Percentiles rank a stretch among this genome's conserved stretches.
Evolutionary conservation across 805 yeast species (phyloP).

Genomic region (Yarrowia phangngaensis): DNA sequence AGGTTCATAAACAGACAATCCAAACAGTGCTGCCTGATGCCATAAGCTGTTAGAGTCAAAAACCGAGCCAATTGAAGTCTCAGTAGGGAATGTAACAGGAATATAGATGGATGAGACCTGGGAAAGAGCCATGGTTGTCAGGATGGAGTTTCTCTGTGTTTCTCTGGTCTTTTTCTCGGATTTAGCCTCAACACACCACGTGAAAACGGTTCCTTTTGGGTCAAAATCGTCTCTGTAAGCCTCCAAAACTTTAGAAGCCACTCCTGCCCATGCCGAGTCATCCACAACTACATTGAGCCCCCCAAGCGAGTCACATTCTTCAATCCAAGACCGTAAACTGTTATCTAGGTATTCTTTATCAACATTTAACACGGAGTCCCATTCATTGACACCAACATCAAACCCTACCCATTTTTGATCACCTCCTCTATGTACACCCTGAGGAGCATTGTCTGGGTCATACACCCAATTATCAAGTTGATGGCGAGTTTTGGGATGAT

Average conservation of each 20-base stretch:
- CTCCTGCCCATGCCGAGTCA: slow-evolving; percentile 85
- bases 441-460: slow-evolving; percentile 40
- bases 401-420: slow-evolving; percentile 33
- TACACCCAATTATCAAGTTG: slow-evolving; percentile 59
- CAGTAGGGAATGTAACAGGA: slow-evolving; percentile 46
- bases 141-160: slow-evolving; percentile 44
- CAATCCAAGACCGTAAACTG: slow-evolving; percentile 58
- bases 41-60: slow-evolving; percentile 41
- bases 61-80: slow-evolving; percentile 29
- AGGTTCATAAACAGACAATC: slow-evolving; percentile 46
- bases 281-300: slow-evolving; percentile 73
- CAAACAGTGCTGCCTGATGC: slow-evolving; percentile 44
- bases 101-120: slow-evolving; percentile 52
- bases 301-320: slow-evolving; percentile 66
- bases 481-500: slow-evolving; percentile 57
- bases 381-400: slow-evolving; percentile 61
- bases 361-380: slow-evolving; percentile 40
- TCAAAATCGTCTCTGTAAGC: slow-evolving; percentile 66
- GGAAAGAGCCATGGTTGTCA: slow-evolving; percentile 46
- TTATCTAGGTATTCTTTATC: slow-evolving; percentile 53
- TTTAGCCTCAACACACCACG: slow-evolving; percentile 46
- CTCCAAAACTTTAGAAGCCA: slow-evolving; percentile 50
- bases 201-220: slow-evolving; percentile 46
- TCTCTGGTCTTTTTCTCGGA: slow-evolving; percentile 28
- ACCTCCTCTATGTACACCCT: slow-evolving; percentile 39